Percentiles rank a stretch among this genome's conserved stretches.
These are phyloP conservation scores for Candida buenavistaensis DNA, from an alignment of 1,139 yeast genomes.

Conservation along the genomic window DNA sequence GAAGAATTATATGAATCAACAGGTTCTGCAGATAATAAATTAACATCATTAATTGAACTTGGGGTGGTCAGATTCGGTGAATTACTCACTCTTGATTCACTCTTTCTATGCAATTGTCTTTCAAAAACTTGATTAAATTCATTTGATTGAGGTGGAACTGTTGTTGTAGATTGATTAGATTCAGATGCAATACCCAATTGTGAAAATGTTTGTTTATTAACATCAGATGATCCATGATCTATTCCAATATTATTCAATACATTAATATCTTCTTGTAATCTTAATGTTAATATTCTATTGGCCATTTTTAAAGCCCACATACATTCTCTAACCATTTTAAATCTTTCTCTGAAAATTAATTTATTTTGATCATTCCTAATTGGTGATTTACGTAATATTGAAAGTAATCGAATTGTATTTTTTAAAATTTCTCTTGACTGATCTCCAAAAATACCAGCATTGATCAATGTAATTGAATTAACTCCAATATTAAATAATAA, in stretches of 20 bases:
- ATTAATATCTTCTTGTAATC: slow-evolving; percentile 43
- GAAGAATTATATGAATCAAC: slow-evolving; percentile 11
- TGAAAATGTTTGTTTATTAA: slow-evolving; percentile 49
- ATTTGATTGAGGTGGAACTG: slow-evolving; percentile 7
- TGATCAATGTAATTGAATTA: slow-evolving; percentile 44
- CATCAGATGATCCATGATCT: slow-evolving; percentile 58
- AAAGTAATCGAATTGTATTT: slow-evolving; percentile 27
- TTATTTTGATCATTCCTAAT: slow-evolving; percentile 34
- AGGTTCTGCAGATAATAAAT: slow-evolving; percentile 9
- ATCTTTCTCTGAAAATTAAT: slow-evolving; percentile 41
- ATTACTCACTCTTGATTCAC: slow-evolving; percentile 13
- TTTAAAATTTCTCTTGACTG: slow-evolving; percentile 28
- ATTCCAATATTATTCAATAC: slow-evolving; percentile 45
- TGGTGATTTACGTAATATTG: slow-evolving; percentile 29
- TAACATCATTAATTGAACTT: slow-evolving; percentile 8
- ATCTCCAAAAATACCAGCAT: slow-evolving; percentile 35
- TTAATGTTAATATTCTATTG: slow-evolving; percentile 49
- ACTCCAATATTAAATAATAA: slow-evolving; percentile 50
- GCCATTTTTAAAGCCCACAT: slow-evolving; percentile 63
- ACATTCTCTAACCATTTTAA: slow-evolving; percentile 63
- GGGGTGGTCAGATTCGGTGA: no score
- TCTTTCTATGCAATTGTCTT: slow-evolving; percentile 21
- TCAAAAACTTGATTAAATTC: slow-evolving; percentile 24
- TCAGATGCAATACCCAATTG: slow-evolving; percentile 39
- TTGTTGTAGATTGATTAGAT: slow-evolving; percentile 9